These are phyloP conservation scores for Hypoxylon sp. DNA, from an alignment of 2,329 filamentous ascomycete genomes.

Conservation along the genomic window DNA sequence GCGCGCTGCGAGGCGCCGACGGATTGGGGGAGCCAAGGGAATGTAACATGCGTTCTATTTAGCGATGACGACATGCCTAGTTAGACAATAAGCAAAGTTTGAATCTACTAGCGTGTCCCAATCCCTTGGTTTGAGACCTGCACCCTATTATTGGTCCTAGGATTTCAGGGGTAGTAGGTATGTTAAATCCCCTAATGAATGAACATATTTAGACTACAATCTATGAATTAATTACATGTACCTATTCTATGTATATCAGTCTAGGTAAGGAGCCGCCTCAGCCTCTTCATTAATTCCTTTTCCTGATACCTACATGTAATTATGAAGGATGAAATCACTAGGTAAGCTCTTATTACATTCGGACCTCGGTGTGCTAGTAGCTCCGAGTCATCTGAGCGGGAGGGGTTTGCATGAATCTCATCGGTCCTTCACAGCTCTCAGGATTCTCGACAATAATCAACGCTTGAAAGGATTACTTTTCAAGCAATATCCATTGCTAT, in stretches of 20 bases:
- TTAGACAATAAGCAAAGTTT: conserved; percentile 15
- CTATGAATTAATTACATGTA: neutral
- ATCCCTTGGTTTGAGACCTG: conserved; percentile 9
- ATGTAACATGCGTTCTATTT: too few relatives aligned
- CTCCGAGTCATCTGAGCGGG: conserved; percentile 2
- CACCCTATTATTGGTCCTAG: conserved; percentile 3
- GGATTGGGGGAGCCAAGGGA: too few relatives aligned
- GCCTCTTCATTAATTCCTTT: neutral
- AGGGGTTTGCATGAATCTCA: neutral
- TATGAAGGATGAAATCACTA: neutral
- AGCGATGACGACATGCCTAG: too few relatives aligned
- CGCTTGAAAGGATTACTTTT: too few relatives aligned
- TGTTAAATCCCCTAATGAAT: too few relatives aligned
- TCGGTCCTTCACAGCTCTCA: neutral
- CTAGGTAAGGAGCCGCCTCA: neutral
- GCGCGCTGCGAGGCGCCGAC: conserved; percentile 18
- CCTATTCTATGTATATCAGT: neutral
- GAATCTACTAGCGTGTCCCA: conserved; percentile 11
- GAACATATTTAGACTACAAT: neutral
- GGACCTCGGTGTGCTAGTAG: conserved; percentile 12
- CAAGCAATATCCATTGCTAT: too few relatives aligned
- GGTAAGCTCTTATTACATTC: neutral
- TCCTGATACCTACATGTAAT: neutral
- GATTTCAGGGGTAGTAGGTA: conserved; percentile 2
- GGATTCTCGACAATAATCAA: neutral